Conservation (phyloP, 257 asterid species). For the Plantago major region DNA sequence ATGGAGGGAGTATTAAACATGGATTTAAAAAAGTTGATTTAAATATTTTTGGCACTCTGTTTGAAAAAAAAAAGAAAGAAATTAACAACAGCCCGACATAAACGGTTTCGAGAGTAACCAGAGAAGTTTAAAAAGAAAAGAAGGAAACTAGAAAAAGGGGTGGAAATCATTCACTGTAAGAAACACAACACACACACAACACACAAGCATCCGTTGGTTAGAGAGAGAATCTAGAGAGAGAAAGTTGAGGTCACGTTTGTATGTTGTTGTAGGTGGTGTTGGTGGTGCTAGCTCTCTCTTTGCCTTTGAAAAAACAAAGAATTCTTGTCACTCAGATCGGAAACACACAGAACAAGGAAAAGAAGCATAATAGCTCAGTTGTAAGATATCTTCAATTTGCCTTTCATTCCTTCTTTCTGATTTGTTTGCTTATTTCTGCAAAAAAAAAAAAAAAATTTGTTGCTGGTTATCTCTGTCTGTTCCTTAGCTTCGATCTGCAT, state of each 20-base stretch:
- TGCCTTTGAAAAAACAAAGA: neutral
- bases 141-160: neutral
- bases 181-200: constrained; percentile 12
- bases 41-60: too few species aligned
- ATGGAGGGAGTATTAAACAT: too few species aligned
- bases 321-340: constrained; percentile 38
- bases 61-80: neutral
- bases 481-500: constrained; percentile 33
- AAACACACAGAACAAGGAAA: constrained; percentile 14
- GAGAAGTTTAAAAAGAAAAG: constrained; percentile 1
- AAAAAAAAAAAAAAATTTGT: too few species aligned
- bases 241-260: constrained; percentile 39
- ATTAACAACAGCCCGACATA: constrained; percentile 11
- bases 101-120: constrained; percentile 11
- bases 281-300: neutral
- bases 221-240: constrained; percentile 6
- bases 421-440: neutral
- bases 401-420: too few species aligned
- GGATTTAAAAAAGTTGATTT: too few species aligned
- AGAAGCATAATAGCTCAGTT: constrained; percentile 18
- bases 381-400: constrained; percentile 19
- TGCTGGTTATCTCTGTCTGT: neutral
- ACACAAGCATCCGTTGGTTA: constrained; percentile 24
- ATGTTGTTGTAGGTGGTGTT: constrained; percentile 13
- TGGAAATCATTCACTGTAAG: neutral